Evolutionary conservation across 2,329 filamentous ascomycete genomes (phyloP).

Genomic region (Paecilomyces sp.): DNA sequence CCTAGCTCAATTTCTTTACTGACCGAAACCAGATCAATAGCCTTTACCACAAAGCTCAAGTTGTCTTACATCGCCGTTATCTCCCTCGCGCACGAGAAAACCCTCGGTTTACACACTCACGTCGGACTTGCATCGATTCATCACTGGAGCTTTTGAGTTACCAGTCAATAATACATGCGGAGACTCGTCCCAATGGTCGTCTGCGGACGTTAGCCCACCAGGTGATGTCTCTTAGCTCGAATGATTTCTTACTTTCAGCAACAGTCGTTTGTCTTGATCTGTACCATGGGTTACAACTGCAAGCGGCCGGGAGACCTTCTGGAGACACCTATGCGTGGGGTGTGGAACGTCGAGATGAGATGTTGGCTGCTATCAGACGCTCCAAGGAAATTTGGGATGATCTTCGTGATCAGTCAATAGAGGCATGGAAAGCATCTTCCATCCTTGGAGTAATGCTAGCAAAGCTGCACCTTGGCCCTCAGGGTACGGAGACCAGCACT

Average conservation of each 20-base stretch:
- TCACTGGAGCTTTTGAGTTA: conserved; percentile 75
- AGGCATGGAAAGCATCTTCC: conserved; percentile 79
- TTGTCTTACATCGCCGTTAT: conserved; percentile 82
- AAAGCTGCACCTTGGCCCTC: conserved; percentile 52
- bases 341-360: conserved; percentile 54
- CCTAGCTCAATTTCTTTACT: conserved; percentile 4
- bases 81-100: conserved; percentile 71
- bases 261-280: conserved; percentile 81
- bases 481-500: conserved; percentile 16
- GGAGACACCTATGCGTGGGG: conserved; percentile 41
- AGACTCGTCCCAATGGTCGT: conserved; percentile 65
- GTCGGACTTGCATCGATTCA: conserved; percentile 77
- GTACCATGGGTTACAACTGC: conserved; percentile 49
- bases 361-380: conserved; percentile 67
- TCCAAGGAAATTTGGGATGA: conserved; percentile 75
- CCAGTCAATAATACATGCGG: conserved; percentile 66
- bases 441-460: conserved; percentile 78
- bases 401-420: conserved; percentile 70
- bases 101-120: conserved; percentile 73
- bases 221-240: conserved; percentile 69
- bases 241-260: conserved; percentile 78
- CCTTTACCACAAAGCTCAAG: conserved; percentile 81
- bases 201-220: conserved; percentile 70
- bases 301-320: conserved; percentile 23
- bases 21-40: conserved; percentile 53